Conservation (phyloP, 2,329 filamentous ascomycete species). For the Phialocephala sp. region DNA sequence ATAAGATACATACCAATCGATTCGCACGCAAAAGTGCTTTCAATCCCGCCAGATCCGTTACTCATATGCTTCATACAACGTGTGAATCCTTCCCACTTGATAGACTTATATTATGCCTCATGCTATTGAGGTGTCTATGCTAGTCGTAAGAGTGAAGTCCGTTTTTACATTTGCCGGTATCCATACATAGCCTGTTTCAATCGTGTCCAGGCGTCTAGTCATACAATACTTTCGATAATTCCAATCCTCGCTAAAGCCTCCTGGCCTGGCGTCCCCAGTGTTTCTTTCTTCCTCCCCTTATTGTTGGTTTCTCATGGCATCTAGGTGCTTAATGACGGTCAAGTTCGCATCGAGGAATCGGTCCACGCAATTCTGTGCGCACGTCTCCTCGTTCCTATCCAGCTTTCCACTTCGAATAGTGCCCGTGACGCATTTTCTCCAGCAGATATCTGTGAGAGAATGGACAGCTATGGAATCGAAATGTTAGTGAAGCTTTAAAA, state of each 20-base stretch:
- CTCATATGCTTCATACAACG: slow-evolving; percentile 16
- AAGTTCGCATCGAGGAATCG: slow-evolving; percentile 90
- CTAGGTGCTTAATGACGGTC: slow-evolving; percentile 83
- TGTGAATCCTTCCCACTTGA: slow-evolving; percentile 6
- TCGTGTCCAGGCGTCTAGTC: neutral
- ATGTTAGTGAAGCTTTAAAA: slow-evolving; percentile 10
- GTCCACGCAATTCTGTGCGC: slow-evolving; percentile 91
- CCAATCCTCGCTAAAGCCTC: neutral
- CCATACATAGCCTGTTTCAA: slow-evolving; percentile 1
- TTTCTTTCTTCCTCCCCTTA: slow-evolving; percentile 3
- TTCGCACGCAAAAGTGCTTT: slow-evolving; percentile 37
- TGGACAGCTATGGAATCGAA: slow-evolving; percentile 59
- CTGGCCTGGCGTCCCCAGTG: neutral
- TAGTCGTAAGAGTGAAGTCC: slow-evolving; percentile 27
- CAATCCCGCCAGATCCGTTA: slow-evolving; percentile 20
- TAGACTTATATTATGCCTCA: slow-evolving; percentile 1
- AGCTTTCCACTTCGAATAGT: slow-evolving; percentile 74
- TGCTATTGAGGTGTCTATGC: slow-evolving; percentile 9
- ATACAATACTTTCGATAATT: neutral
- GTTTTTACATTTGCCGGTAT: neutral
- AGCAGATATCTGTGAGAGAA: slow-evolving; percentile 79
- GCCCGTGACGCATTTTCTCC: slow-evolving; percentile 88
- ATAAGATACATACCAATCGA: slow-evolving; percentile 42
- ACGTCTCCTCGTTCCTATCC: slow-evolving; percentile 79
- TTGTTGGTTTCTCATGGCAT: slow-evolving; percentile 58